phyloP scores from a whole-genome alignment of 2,329 filamentous ascomycete genomes.

The Tolypocladium paradoxum region DNA sequence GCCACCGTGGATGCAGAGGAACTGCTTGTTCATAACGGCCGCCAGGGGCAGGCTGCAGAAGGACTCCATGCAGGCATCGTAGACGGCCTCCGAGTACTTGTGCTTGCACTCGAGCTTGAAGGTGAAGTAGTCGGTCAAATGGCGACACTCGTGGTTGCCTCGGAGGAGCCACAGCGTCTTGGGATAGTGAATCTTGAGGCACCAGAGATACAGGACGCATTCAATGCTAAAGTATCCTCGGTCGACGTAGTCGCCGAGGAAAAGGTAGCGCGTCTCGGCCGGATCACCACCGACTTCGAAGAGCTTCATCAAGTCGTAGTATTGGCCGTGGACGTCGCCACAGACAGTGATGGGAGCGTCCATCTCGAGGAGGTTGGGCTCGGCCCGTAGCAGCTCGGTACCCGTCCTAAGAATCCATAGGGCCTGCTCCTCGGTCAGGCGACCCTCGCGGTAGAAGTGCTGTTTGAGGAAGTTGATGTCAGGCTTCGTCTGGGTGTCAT shows the following conservation, averaged over 20 bases:
- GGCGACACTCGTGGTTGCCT: constrained; percentile 96
- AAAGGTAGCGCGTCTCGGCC: constrained; percentile 90
- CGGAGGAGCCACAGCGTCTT: constrained; percentile 94
- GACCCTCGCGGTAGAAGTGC: constrained; percentile 95
- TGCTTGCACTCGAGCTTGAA: constrained; percentile 99
- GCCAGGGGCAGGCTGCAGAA: constrained; percentile 91
- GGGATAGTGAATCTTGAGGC: constrained; percentile 97
- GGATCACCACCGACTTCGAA: constrained; percentile 98
- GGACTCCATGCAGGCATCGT: constrained; percentile 96
- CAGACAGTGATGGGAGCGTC: constrained; percentile 98
- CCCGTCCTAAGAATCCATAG: constrained; percentile 88
- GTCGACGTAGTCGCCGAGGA: constrained; percentile 96
- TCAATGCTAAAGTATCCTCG: constrained; percentile 98
- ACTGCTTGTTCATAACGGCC: constrained; percentile 99
- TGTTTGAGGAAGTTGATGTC: constrained; percentile 93
- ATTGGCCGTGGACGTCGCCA: constrained; percentile 96
- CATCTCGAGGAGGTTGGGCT: constrained; percentile 98
- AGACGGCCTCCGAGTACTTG: constrained; percentile 94
- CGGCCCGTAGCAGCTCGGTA: constrained; percentile 74
- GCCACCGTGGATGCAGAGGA: constrained; percentile 94
- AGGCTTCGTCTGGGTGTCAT: constrained; percentile 76
- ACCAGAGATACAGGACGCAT: constrained; percentile 96
- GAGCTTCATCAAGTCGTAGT: constrained; percentile 98
- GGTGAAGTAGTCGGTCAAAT: constrained; percentile 99
- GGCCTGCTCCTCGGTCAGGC: constrained; percentile 93